Conservation (phyloP, 768 basidiomycete species). For the Phylloporus scabripes region DNA sequence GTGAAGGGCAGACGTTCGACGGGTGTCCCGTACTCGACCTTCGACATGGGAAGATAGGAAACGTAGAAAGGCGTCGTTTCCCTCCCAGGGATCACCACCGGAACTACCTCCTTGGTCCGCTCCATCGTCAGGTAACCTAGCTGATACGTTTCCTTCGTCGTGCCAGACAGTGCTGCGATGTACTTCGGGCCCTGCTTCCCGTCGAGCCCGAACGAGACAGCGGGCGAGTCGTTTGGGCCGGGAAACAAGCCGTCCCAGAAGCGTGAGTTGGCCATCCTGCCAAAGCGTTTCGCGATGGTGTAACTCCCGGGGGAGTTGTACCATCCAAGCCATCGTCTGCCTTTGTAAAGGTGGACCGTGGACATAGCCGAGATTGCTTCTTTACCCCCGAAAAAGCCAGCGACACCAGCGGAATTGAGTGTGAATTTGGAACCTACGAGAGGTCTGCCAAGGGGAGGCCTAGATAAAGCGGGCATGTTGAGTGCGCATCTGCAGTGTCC, state of each 20-base stretch:
- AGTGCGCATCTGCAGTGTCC: too few species aligned
- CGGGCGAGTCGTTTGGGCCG: slow-evolving; percentile 21
- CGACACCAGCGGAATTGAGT: slow-evolving; percentile 29
- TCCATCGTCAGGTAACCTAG: slow-evolving; percentile 24
- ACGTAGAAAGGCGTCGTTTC: slow-evolving; percentile 10
- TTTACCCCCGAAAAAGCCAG: slow-evolving; percentile 34
- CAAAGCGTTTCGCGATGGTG: slow-evolving; percentile 29
- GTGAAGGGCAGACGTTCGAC: background rate
- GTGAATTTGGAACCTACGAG: slow-evolving; percentile 7
- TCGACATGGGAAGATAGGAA: slow-evolving; percentile 16
- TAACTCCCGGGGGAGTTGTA: slow-evolving; percentile 35
- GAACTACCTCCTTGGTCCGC: background rate
- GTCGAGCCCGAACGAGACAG: slow-evolving; percentile 24
- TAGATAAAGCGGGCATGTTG: too few species aligned
- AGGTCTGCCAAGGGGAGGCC: slow-evolving; percentile 9
- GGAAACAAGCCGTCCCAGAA: slow-evolving; percentile 34
- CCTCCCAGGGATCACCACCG: background rate
- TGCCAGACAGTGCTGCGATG: slow-evolving; percentile 28
- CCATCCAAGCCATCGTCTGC: slow-evolving; percentile 32
- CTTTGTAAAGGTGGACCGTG: slow-evolving; percentile 28
- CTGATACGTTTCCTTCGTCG: slow-evolving; percentile 24
- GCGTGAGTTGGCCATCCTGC: slow-evolving; percentile 25
- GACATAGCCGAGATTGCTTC: slow-evolving; percentile 34
- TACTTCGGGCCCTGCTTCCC: slow-evolving; percentile 28
- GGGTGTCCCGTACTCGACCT: slow-evolving; percentile 1